Evolutionary conservation across 2,329 filamentous ascomycete genomes (phyloP), one percentile per base, ranked within the genome.

Genomic region (Ramularia collo-cygni): DNA sequence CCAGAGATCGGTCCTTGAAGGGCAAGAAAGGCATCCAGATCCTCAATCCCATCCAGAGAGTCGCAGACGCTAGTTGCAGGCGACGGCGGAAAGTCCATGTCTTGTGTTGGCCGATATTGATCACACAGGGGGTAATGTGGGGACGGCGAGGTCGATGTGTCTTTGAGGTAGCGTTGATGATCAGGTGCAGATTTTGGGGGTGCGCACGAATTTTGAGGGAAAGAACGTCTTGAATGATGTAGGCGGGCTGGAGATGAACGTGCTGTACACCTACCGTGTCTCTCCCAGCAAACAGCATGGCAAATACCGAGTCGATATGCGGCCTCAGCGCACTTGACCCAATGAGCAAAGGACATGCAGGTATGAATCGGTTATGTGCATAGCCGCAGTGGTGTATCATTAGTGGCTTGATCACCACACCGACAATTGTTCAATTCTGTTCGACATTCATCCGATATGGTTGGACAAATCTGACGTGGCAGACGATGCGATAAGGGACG

Each of bases 21-120:
- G 16, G 51, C 53, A 21, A 60, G 51, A 26, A 53, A 59, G 8
- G 58, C 57, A 35, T 62, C 58, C 21, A 61, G 48, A 35, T 59
- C 57, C 10, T 57, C 53, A 16, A 53, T 55, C 31, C 47, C 53
- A 35, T 50, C 54, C 14, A 61, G 48, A 21, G 53, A 55, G 31
- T 60, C 55, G 46, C 50, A 56, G 16, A 42, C 43, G 45, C 57
- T 61, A n/a, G 52, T 47, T 8, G 54, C 48, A 14, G 56, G 56
- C 27, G 58, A 59, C 21, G 53, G 49, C 14, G 51, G 54, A 17
- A 42, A 43, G 17, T 16, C 3, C 33, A 45, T 33, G 17, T 33
- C 8, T 4, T 16, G 12, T 9, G 17, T 4, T 4, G 10, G 29
- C 29, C 29, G 29, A 15, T 16, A 31, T 15, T 13, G 17, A 16